Percentiles rank a stretch among this genome's conserved stretches.
Evolutionary conservation across 441 rosid genomes (phyloP).

Genomic region (Erysimum cheiri): DNA sequence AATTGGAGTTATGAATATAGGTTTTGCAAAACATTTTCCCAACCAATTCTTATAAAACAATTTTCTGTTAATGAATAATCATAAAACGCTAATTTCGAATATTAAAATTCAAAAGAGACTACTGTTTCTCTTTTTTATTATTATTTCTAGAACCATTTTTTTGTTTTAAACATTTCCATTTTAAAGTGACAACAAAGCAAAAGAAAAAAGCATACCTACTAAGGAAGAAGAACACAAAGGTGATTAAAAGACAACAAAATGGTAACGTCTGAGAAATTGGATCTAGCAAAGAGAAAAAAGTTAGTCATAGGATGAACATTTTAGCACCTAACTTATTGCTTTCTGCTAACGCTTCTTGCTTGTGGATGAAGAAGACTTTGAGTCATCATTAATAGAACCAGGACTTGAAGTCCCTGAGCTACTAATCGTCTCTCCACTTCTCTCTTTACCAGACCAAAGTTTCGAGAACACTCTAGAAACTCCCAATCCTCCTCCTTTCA

Average conservation of each 20-base stretch:
- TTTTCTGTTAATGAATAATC: neutral
- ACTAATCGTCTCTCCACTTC: conserved; percentile 57
- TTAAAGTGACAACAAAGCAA: conserved; percentile 31
- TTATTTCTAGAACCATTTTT: conserved; percentile 27
- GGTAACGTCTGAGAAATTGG: conserved; percentile 29
- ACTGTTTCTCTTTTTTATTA: conserved; percentile 6
- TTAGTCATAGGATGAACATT: conserved; percentile 29
- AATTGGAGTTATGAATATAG: neutral
- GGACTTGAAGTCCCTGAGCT: conserved; percentile 81
- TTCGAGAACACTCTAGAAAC: conserved; percentile 63
- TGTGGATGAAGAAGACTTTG: conserved; percentile 57
- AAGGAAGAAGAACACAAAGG: conserved; percentile 26
- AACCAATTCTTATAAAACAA: neutral
- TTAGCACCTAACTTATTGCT: conserved; percentile 22
- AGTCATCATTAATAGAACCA: conserved; percentile 58
- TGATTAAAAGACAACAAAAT: conserved; percentile 18
- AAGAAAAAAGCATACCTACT: conserved; percentile 5
- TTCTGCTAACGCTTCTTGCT: conserved; percentile 55
- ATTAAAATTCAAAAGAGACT: neutral
- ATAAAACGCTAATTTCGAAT: neutral
- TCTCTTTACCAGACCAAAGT: conserved; percentile 64
- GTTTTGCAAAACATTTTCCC: neutral
- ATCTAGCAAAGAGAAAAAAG: conserved; percentile 25
- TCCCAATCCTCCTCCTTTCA: conserved; percentile 63
- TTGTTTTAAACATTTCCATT: conserved; percentile 29